Evolutionary conservation across 176 grass and related monocot species (phyloP), one percentile per base, ranked within the genome.

Genomic region (Secale cereale): DNA sequence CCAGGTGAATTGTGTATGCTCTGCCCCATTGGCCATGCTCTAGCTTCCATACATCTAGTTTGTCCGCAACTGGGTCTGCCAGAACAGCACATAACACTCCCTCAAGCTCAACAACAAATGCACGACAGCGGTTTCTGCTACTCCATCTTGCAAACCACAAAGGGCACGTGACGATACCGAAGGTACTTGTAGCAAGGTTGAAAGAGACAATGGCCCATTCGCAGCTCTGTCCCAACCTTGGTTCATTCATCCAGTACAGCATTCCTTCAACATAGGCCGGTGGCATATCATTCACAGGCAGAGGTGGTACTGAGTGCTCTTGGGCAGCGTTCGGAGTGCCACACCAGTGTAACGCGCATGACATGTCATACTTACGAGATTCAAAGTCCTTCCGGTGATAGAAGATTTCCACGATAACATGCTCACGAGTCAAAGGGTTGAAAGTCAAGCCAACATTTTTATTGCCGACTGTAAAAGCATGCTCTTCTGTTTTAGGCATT

Each of bases 361-460:
- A 5, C 56, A 75, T 2, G 27, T 19, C 4, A 64, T 64, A 83
- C 0, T 25, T 4, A 48, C 70, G 70, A 57, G 81, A 63, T 25
- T 64, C 1, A 27, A 75, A 83, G 57, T 75, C 11, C 57, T 75
- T 83, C 13, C 0, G 4, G 5, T 12, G 3, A 39, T 83, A 75
- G 19, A 83, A 75, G 7, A 83, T 83, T 8, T 10, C 39, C 57
- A 75, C 70, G 16, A 27, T 28, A 46, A 35, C 57, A 33, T 83
- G 81, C 40, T 83, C 11, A 35, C 29, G 37, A 13, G 17, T 75
- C 27, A 25, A 5, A 22, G 70, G 56, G 59, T 63, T 22, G 11
- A 74, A 75, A n/a, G 39, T 73, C 70, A 84, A 36, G 40, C 82
- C 82, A 76, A 84, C 41, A 65, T 75, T 74, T 27, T 64, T 83